A percentile compares a stretch with the other conserved stretches of the same genome.
These are phyloP conservation scores for Irpex sp. DNA, from an alignment of 1,284 basidiomycete genomes.

Conservation along the genomic window DNA sequence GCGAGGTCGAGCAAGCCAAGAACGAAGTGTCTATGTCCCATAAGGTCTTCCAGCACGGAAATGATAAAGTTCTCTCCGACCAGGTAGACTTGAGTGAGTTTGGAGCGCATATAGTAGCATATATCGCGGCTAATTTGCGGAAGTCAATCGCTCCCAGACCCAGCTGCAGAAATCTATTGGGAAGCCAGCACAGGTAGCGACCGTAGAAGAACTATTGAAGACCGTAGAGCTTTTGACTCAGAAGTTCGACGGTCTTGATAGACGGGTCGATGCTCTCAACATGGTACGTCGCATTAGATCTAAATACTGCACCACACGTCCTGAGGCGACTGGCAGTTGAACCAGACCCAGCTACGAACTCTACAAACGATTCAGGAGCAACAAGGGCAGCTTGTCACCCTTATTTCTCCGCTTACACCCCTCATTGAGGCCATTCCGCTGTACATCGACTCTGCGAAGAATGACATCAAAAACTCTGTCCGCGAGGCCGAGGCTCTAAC, in stretches of 20 bases:
- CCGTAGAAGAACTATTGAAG: constrained; percentile 49
- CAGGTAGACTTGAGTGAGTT: constrained; percentile 44
- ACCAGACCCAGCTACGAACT: constrained; percentile 53
- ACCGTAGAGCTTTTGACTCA: constrained; percentile 42
- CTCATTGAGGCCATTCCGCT: constrained; percentile 63
- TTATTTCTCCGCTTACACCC: constrained; percentile 64
- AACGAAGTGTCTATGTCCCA: constrained; percentile 34
- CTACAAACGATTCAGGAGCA: constrained; percentile 67
- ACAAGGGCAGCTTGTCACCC: constrained; percentile 55
- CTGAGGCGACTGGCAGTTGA: constrained; percentile 26
- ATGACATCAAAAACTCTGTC: constrained; percentile 43
- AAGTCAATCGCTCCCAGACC: constrained; percentile 66
- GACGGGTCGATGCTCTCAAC: constrained; percentile 65
- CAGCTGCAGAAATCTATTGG: constrained; percentile 68
- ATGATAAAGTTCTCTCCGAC: constrained; percentile 35
- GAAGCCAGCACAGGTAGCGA: constrained; percentile 56
- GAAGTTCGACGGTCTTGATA: constrained; percentile 58
- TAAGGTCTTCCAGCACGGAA: constrained; percentile 36
- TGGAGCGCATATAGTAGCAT: constrained; percentile 20
- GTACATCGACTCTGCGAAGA: constrained; percentile 62
- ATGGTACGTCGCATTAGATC: constrained; percentile 42
- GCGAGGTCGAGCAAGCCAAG: constrained; percentile 34
- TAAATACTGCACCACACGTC: not conserved
- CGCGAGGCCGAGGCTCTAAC: constrained; percentile 16
- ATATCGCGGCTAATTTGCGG: not conserved